phyloP scores from a whole-genome alignment of 2,329 filamentous ascomycete genomes.

The Calycina marina region DNA sequence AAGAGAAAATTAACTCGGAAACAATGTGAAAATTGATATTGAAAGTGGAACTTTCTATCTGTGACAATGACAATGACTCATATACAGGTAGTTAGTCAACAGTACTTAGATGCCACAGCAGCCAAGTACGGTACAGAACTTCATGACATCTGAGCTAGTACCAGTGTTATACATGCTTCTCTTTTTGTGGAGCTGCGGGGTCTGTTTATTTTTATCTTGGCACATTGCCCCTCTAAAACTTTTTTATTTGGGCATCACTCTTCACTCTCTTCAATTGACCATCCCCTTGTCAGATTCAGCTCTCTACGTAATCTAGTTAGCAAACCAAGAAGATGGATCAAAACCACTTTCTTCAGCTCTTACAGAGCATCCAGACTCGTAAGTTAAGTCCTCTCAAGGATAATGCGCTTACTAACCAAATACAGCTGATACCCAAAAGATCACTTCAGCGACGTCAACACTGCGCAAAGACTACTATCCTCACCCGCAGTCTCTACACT shows the following conservation, averaged over 20 bases:
- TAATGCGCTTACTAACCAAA: constrained; percentile 13
- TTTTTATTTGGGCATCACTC: neutral
- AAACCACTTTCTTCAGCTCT: constrained; percentile 71
- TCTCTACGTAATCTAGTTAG: neutral
- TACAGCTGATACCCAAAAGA: constrained; percentile 71
- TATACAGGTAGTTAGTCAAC: too few species aligned
- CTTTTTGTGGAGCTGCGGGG: too few species aligned
- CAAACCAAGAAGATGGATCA: constrained; percentile 48
- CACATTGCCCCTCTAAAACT: neutral
- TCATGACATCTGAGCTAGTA: too few species aligned
- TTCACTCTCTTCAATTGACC: neutral
- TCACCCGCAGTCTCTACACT: constrained; percentile 67
- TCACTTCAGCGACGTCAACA: constrained; percentile 80
- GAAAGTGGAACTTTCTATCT: too few species aligned
- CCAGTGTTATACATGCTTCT: too few species aligned
- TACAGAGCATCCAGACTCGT: constrained; percentile 81
- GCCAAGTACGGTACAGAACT: too few species aligned
- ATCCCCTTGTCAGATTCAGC: neutral
- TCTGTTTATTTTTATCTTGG: neutral
- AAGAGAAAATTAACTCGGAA: too few species aligned
- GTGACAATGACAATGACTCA: too few species aligned
- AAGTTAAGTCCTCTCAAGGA: constrained; percentile 30
- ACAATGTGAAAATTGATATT: too few species aligned
- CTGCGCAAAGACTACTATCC: constrained; percentile 91
- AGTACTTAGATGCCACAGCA: too few species aligned